phyloP scores from a whole-genome alignment of 2,329 filamentous ascomycete species.

The Apiospora saccharicola region DNA sequence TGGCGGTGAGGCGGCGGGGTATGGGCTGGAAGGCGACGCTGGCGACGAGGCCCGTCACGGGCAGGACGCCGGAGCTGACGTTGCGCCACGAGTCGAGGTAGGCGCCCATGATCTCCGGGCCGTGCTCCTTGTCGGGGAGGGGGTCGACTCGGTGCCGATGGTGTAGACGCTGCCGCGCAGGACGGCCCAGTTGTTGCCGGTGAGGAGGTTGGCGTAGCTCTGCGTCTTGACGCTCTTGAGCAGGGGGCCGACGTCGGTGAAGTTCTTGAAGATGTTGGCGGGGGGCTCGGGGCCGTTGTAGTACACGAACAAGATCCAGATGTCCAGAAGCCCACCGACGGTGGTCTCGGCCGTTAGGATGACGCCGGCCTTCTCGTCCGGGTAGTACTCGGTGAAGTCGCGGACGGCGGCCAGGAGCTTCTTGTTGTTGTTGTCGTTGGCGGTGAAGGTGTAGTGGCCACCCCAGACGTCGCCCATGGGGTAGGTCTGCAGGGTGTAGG shows the following conservation, averaged over 20 bases:
- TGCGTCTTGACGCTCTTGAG: slow-evolving; percentile 55
- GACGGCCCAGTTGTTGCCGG: slow-evolving; percentile 50
- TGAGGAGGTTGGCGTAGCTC: slow-evolving; percentile 55
- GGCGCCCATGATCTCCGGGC: slow-evolving; percentile 40
- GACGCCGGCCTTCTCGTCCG: slow-evolving; percentile 66
- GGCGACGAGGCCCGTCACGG: slow-evolving; percentile 39
- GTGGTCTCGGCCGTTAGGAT: slow-evolving; percentile 63
- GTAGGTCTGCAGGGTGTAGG: slow-evolving; percentile 53
- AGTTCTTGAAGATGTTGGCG: slow-evolving; percentile 61
- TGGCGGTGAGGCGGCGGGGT: slow-evolving; percentile 44
- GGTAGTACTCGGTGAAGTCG: slow-evolving; percentile 65
- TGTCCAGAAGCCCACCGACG: slow-evolving; percentile 51
- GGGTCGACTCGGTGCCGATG: slow-evolving; percentile 49
- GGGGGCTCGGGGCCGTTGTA: slow-evolving; percentile 66
- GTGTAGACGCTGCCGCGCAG: slow-evolving; percentile 45
- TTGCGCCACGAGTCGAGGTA: slow-evolving; percentile 45
- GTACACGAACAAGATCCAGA: slow-evolving; percentile 69
- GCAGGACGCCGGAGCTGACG: slow-evolving; percentile 36
- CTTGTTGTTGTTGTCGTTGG: slow-evolving; percentile 39
- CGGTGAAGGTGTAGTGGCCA: slow-evolving; percentile 49
- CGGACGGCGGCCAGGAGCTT: slow-evolving; percentile 55
- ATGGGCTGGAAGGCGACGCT: slow-evolving; percentile 50
- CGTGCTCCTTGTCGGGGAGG: slow-evolving; percentile 41
- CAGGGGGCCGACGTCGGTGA: slow-evolving; percentile 54
- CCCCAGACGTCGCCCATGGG: slow-evolving; percentile 51